Conservation (phyloP, 257 asterid genomes). For the Agastache rugosa region DNA sequence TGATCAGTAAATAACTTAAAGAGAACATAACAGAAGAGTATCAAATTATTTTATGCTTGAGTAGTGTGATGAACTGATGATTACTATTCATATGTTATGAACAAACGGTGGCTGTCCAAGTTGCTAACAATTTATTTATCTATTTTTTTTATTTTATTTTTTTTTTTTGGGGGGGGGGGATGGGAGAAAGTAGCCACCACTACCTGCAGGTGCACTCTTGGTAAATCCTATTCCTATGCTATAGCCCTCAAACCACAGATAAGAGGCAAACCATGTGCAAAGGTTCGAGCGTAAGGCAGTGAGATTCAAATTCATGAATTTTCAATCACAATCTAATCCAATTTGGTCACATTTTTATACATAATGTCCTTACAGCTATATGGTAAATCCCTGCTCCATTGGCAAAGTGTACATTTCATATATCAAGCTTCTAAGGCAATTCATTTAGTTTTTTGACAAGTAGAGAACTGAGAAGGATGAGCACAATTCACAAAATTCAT, state of each 20-base stretch:
- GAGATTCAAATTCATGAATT: background rate
- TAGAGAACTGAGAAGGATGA: background rate
- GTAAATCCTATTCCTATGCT: too few species aligned
- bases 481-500: slow-evolving; percentile 26
- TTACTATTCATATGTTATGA: too few species aligned
- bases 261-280: background rate
- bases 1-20: background rate
- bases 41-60: background rate
- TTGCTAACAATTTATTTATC: too few species aligned
- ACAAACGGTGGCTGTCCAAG: too few species aligned
- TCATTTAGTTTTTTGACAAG: background rate
- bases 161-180: too few species aligned
- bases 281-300: background rate
- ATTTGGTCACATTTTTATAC: background rate
- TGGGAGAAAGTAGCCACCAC: too few species aligned
- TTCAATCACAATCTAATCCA: background rate
- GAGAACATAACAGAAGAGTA: background rate
- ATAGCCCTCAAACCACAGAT: too few species aligned
- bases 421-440: slow-evolving; percentile 11
- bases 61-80: background rate
- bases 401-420: background rate
- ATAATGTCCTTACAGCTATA: background rate
- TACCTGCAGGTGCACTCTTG: too few species aligned
- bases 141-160: too few species aligned
- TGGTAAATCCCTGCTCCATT: background rate